Conservation (phyloP, 2,329 filamentous ascomycete genomes). For the Colletotrichum cordylinicola region DNA sequence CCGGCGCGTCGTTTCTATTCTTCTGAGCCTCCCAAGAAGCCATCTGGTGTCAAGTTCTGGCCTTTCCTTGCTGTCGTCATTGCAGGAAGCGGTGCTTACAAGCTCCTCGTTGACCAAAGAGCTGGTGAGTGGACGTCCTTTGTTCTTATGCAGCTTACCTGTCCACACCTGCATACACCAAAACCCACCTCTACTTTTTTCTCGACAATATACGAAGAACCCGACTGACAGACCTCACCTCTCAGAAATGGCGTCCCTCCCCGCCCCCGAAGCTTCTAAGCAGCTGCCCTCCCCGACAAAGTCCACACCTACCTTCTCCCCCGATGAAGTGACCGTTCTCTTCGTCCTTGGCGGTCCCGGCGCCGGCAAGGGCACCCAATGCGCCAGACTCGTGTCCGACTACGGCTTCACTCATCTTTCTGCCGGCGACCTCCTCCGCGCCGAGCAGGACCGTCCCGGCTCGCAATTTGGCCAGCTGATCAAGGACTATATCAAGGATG, state of each 20-base stretch:
- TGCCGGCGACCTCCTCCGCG: constrained; percentile 90
- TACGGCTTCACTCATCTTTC: constrained; percentile 94
- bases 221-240: constrained; percentile 14
- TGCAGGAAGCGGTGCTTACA: constrained; percentile 54
- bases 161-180: background rate
- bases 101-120: constrained; percentile 54
- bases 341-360: constrained; percentile 97
- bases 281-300: constrained; percentile 58
- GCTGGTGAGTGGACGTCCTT: constrained; percentile 44
- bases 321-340: constrained; percentile 83
- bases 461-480: constrained; percentile 93
- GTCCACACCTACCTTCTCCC: constrained; percentile 72
- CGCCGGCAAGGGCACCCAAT: constrained; percentile 96
- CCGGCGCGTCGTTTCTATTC: constrained; percentile 44
- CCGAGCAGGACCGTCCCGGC: constrained; percentile 87
- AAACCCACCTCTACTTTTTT: background rate
- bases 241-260: constrained; percentile 45
- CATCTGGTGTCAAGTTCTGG: constrained; percentile 59
- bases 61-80: constrained; percentile 59
- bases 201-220: background rate
- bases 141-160: background rate
- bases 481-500: constrained; percentile 90
- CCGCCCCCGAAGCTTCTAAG: constrained; percentile 43
- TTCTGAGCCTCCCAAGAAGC: constrained; percentile 38
- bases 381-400: constrained; percentile 82